Evolutionary conservation across 2,329 filamentous ascomycete genomes (phyloP).

Genomic region (Penicillium oxalicum): DNA sequence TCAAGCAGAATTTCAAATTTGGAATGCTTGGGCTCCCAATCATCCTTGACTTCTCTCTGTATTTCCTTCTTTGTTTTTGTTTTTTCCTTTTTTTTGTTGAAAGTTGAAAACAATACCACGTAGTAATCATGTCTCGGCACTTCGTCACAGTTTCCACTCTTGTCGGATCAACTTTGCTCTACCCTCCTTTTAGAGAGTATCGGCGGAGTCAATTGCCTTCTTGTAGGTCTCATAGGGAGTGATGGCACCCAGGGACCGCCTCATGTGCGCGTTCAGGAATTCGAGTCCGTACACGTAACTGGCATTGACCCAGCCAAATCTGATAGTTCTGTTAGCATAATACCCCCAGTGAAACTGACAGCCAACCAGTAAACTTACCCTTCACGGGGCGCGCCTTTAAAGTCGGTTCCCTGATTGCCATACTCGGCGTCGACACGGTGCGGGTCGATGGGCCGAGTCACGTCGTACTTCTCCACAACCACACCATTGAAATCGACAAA

Average conservation of each 20-base stretch:
- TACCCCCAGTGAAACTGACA: neutral
- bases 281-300: constrained; percentile 92
- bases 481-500: constrained; percentile 98
- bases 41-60: no score
- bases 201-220: constrained; percentile 50
- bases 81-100: no score
- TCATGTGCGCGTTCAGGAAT: constrained; percentile 82
- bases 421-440: constrained; percentile 96
- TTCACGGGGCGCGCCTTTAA: constrained; percentile 92
- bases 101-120: no score
- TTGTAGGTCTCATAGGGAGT: constrained; percentile 81
- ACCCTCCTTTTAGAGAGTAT: constrained; percentile 13
- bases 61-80: no score
- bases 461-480: constrained; percentile 98
- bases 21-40: no score
- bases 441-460: constrained; percentile 81
- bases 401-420: constrained; percentile 90
- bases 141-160: no score
- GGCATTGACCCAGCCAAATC: constrained; percentile 98
- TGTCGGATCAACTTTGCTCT: no score
- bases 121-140: no score
- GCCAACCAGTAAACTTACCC: constrained; percentile 58
- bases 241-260: constrained; percentile 77
- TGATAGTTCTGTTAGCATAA: constrained; percentile 34
- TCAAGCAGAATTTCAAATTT: no score